Conservation (phyloP, 2,329 filamentous ascomycete species). For the Aureobasidium sp. region DNA sequence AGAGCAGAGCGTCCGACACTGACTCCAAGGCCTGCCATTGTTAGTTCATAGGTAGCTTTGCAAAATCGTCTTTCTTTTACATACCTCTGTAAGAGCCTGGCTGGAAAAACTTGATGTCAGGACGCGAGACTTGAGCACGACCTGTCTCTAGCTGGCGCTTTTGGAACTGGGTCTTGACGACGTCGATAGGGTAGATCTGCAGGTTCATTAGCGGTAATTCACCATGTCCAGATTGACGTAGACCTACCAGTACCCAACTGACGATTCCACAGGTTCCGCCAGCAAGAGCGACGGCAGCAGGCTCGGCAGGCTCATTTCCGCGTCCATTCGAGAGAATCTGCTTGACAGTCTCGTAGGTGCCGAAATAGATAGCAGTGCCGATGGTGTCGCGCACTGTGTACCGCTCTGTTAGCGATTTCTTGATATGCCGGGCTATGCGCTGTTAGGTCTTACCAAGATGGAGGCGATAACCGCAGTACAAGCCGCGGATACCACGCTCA, state of each 20-base stretch:
- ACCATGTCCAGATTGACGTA: background rate
- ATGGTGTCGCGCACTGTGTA: slow-evolving; percentile 67
- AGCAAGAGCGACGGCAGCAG: slow-evolving; percentile 69
- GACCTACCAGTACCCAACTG: slow-evolving; percentile 70
- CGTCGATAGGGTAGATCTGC: slow-evolving; percentile 60
- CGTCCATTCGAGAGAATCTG: slow-evolving; percentile 71
- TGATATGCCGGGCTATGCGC: slow-evolving; percentile 15
- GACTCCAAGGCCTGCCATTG: slow-evolving; percentile 54
- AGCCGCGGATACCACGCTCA: slow-evolving; percentile 62
- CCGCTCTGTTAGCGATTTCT: background rate
- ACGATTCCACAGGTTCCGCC: slow-evolving; percentile 77
- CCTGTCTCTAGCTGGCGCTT: slow-evolving; percentile 69
- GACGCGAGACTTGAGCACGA: slow-evolving; percentile 50
- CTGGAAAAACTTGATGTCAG: slow-evolving; percentile 72
- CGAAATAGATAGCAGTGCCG: slow-evolving; percentile 80
- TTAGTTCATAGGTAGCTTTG: background rate
- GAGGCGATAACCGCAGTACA: slow-evolving; percentile 74
- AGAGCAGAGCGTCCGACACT: slow-evolving; percentile 76
- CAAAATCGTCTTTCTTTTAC: background rate
- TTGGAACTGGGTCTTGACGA: slow-evolving; percentile 79
- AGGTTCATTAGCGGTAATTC: background rate
- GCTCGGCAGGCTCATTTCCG: slow-evolving; percentile 66
- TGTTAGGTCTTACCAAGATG: slow-evolving; percentile 59
- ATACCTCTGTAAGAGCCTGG: slow-evolving; percentile 70
- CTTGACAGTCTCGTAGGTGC: slow-evolving; percentile 82